These are phyloP conservation scores for Microsporum ferrugineum DNA, from an alignment of 2,329 filamentous ascomycete species.

Conservation along the genomic window DNA sequence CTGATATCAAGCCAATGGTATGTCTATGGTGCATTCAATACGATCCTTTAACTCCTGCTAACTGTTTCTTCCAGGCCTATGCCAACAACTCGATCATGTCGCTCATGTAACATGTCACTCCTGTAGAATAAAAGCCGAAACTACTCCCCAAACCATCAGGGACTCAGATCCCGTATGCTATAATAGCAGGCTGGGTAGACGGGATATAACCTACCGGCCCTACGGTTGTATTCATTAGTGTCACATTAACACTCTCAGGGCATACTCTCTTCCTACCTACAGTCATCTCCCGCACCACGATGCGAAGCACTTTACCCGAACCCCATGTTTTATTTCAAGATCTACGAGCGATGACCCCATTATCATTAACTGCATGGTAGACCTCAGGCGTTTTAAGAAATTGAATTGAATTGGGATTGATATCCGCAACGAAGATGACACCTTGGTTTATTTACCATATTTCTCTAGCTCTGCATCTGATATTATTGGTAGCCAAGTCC, in stretches of 20 bases:
- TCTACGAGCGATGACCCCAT: not conserved
- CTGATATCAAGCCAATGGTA: slow-evolving; percentile 84
- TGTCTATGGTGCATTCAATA: slow-evolving; percentile 16
- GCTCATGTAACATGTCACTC: slow-evolving; percentile 17
- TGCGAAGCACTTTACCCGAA: not conserved
- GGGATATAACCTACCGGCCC: not conserved
- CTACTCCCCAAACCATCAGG: not conserved
- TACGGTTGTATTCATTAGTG: not conserved
- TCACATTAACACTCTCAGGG: not conserved
- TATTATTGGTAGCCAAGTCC: not conserved
- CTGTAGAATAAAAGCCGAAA: not conserved
- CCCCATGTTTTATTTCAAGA: not conserved
- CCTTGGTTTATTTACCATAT: not conserved
- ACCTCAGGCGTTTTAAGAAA: not conserved
- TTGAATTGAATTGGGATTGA: not conserved
- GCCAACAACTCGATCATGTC: slow-evolving; percentile 30
- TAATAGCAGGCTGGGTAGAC: not conserved
- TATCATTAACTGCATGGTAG: not conserved
- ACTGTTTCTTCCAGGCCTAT: slow-evolving; percentile 33
- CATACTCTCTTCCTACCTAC: not conserved
- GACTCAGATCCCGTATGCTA: not conserved
- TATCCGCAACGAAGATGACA: not conserved
- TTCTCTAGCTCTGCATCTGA: not conserved
- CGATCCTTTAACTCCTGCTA: not conserved
- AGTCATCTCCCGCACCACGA: not conserved